Evolutionary conservation across 2,329 filamentous ascomycete species (phyloP).

Genomic region (Xylariaceae sp.): DNA sequence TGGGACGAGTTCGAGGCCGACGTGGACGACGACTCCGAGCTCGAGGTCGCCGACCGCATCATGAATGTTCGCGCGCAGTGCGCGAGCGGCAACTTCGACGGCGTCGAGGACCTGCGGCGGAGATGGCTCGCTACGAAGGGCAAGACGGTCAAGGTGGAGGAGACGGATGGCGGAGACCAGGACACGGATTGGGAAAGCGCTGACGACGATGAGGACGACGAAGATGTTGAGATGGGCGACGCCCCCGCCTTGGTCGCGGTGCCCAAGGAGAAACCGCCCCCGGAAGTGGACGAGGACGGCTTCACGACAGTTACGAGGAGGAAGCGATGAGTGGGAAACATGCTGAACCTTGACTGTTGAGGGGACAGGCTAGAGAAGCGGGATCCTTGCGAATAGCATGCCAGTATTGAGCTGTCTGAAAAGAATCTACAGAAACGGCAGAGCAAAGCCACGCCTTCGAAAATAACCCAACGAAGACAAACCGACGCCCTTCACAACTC

Average conservation of each 20-base stretch:
- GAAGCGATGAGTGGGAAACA: conserved; percentile 50
- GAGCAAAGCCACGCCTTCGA: conserved; percentile 23
- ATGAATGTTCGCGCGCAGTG: conserved; percentile 68
- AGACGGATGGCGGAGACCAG: conserved; percentile 34
- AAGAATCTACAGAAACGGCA: conserved; percentile 31
- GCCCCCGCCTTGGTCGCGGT: conserved; percentile 62
- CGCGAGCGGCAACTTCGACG: conserved; percentile 65
- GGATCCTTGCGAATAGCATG: conserved; percentile 10
- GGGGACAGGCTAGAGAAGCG: neutral
- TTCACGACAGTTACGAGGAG: conserved; percentile 76
- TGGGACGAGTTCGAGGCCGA: conserved; percentile 93
- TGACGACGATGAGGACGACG: conserved; percentile 61
- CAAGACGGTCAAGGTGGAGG: conserved; percentile 52
- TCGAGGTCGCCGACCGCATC: conserved; percentile 73
- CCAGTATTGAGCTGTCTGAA: conserved; percentile 22
- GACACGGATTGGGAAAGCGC: conserved; percentile 59
- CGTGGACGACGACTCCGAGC: conserved; percentile 85
- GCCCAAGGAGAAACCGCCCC: conserved; percentile 65
- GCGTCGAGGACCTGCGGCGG: conserved; percentile 64
- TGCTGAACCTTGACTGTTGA: neutral
- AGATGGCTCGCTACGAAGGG: conserved; percentile 65
- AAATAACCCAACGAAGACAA: conserved; percentile 21
- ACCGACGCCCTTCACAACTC: conserved; percentile 24
- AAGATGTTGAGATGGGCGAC: conserved; percentile 70
- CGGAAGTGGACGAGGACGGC: conserved; percentile 79